Base-by-base conservation (phyloP, 768 basidiomycete species). In the Artomyces pyxidatus region DNA sequence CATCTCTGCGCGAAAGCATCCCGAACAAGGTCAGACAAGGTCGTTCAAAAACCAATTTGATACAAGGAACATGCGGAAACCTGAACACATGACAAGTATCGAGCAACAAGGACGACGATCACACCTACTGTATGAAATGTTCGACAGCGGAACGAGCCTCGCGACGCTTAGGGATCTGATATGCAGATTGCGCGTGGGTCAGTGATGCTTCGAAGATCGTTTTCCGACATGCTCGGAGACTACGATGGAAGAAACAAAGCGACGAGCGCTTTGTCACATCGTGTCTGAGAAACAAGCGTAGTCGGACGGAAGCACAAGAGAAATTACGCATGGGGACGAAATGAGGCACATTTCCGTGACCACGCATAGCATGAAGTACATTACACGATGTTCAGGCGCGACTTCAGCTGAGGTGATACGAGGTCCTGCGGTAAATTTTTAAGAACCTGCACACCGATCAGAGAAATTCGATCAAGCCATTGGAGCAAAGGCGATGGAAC, bases 121-220 rank as follows among this genome's bases (percentile, higher is more conserved):
- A n/a, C n/a, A 35, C 32, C 32, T 35, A 35, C 32, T 35, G 32
- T 41, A 23, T 11, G n/a, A 30, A 55, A 42, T 73, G 65, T 71
- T 55, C 63, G 81, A 80, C 81, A 83, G 69, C 79, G 71, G 81
- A 84, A 84, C 81, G 81, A 84, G 70, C 81, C 76, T 61, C 66
- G 61, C 70, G 63, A 62, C 60, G 63, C 61, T 53, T 52, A 49
- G 44, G 28, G 23, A 45, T 51, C 52, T 51, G 51, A 51, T 26
- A 19, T 35, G 38, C 50, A 49, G 60, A 56, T 32, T 27, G 53
- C 67, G 56, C 62, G 68, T 63, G 61, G 71, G 79, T 76, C 82
- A 81, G 73, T 65, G 57, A 62, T 53, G 75, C 74, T 83, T 80
- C 81, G 68, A 55, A 21, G 50, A 70, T 72, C 55, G 40, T 66